Evolutionary conservation across 768 basidiomycete species (phyloP).

Genomic region (Tremella yokohamensis): DNA sequence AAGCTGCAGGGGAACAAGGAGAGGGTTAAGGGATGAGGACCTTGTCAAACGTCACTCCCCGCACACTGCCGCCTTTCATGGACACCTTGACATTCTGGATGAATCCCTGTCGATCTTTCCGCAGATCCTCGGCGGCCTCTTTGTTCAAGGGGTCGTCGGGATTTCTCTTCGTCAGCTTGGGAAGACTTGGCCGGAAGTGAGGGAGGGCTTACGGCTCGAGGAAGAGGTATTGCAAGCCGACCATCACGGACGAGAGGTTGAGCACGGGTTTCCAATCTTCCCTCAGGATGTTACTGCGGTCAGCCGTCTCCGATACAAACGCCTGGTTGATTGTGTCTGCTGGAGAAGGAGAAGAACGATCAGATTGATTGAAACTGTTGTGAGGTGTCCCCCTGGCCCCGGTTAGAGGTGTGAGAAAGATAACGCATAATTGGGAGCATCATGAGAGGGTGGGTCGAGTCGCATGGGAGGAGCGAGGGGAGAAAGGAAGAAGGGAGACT

Average conservation of each 20-base stretch:
- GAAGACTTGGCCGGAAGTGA: neutral
- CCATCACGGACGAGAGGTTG: constrained; percentile 96
- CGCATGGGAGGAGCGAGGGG: neutral
- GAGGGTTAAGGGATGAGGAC: constrained; percentile 52
- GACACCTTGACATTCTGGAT: constrained; percentile 76
- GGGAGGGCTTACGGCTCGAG: constrained; percentile 66
- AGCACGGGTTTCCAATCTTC: constrained; percentile 99
- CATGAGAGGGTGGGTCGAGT: neutral
- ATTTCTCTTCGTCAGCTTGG: constrained; percentile 55
- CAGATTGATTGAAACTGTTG: neutral
- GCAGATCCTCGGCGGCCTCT: constrained; percentile 93
- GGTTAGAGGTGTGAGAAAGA: no score
- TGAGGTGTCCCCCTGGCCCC: neutral
- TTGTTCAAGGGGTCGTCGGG: constrained; percentile 98
- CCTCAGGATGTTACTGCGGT: constrained; percentile 73
- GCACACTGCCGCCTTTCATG: constrained; percentile 76
- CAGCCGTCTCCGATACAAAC: constrained; percentile 7
- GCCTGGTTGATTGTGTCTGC: no score
- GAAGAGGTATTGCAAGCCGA: constrained; percentile 96
- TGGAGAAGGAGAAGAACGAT: neutral
- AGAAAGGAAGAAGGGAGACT: constrained; percentile 12
- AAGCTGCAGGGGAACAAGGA: no score
- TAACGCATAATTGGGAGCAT: neutral
- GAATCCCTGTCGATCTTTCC: constrained; percentile 80
- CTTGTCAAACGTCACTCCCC: constrained; percentile 72